phyloP scores from a whole-genome alignment of 768 basidiomycete genomes.

The Asterophora lycoperdoides region DNA sequence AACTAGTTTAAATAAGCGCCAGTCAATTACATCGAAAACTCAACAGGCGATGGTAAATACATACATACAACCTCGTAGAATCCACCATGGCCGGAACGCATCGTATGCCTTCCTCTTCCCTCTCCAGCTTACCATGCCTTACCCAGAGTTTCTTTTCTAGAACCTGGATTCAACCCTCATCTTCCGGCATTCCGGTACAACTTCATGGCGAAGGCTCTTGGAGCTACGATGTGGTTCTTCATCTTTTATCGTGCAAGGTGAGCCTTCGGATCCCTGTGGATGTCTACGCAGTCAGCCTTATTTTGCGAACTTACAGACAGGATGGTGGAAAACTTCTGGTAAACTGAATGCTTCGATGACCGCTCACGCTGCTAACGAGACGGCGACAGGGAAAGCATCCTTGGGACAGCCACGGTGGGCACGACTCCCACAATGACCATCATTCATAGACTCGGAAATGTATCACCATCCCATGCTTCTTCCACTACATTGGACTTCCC shows the following conservation, averaged over 20 bases:
- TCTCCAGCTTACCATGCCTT: slow-evolving; percentile 1
- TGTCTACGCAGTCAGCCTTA: background rate
- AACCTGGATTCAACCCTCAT: slow-evolving; percentile 85
- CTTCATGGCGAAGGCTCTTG: slow-evolving; percentile 79
- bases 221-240: slow-evolving; percentile 98
- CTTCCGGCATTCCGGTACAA: slow-evolving; percentile 73
- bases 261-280: slow-evolving; percentile 24
- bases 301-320: slow-evolving; percentile 42
- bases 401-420: slow-evolving; percentile 33
- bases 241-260: slow-evolving; percentile 95
- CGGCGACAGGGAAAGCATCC: slow-evolving; percentile 47
- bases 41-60: slow-evolving; percentile 25
- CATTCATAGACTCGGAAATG: slow-evolving; percentile 29
- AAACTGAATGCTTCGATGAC: slow-evolving; percentile 4
- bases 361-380: background rate
- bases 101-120: slow-evolving; percentile 22
- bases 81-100: slow-evolving; percentile 40
- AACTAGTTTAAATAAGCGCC: too few species aligned
- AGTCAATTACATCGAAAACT: slow-evolving; percentile 11
- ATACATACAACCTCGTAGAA: slow-evolving; percentile 27
- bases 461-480: background rate
- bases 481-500: background rate
- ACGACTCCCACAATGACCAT: slow-evolving; percentile 32
- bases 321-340: slow-evolving; percentile 76
- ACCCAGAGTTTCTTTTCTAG: slow-evolving; percentile 27